Evolutionary conservation across 2,329 filamentous ascomycete species (phyloP), one percentile per base, ranked within the genome.

Genomic region (Aspergillus oerlinghausenensis): DNA sequence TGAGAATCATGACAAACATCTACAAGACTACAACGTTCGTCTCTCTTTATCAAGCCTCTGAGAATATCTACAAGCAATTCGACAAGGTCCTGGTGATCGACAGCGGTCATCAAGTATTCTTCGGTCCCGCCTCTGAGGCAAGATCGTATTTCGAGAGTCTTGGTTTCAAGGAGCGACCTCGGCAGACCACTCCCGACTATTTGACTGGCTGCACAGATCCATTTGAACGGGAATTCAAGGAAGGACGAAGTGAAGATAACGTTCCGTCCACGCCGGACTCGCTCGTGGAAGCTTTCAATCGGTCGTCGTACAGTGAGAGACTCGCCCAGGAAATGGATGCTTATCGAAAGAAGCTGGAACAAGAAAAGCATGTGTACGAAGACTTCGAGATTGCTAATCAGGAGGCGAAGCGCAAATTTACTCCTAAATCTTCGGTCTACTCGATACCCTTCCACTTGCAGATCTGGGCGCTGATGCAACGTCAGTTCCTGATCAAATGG

Each of bases 71-170:
- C 75, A 80, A 80, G 23, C 84, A 86, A 35, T 92, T 93, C 60
- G 90, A 95, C 77, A 94, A 93, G 72, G 89, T 94, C 11, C 77
- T 95, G 66, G 88, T 92, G 38, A 89, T 94, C 55, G 88, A 92
- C 59, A 82, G 84, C 43, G 90, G 90, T 1, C 83, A 82, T 28
- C 86, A 92, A 69, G 88, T 90, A 35, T 94, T 86, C 75, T 92
- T 89, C 58, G 90, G 90, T 1, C 86, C 87, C 0, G 76, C 83
- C 0, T 73, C 79, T 1, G 83, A 89, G 60, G 90, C 90, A 1
- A 80, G 88, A 26, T 74, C 73, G 50, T 93, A 93, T 70, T 93
- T 94, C 58, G 89, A 93, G 67, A 76, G 82, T 1, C 82, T 94
- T 1, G 90, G 90, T 0, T 94, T 91, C 68, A 79, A 85, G 5